Evolutionary conservation across 148 eudicot genomes (phyloP), one percentile per base, ranked within the genome.

Genomic region (Suaeda aralocaspica): DNA sequence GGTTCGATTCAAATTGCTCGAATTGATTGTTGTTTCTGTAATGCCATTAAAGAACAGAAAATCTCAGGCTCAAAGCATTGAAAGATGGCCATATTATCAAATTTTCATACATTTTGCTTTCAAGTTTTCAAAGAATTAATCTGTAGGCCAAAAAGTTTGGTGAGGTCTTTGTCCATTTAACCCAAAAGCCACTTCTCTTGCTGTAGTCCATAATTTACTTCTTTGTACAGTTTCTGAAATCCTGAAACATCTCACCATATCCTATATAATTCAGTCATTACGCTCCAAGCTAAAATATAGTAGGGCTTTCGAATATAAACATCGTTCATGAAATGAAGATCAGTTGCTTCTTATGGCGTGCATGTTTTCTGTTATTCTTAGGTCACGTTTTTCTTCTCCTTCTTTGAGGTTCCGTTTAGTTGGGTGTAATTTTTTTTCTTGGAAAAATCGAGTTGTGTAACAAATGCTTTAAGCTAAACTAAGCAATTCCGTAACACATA

Each of bases 281-380:
- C 16, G 19, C 39, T 42, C 30, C 31, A 66, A 26, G 28, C 63
- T 49, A 9, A 18, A 21, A 60, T 19, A 16, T 41, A 29, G 34
- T 39, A 36, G 46, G 6, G 16, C 31, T 14, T n/a, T 28, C 14
- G 26, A 26, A 25, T 34, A 6, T 66, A 36, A 18, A 21, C 14
- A 11, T 71, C 16, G 16, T n/a, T 36, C 42, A 33, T 53, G 72
- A 53, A 26, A 78, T 78, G 77, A 78, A 73, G 69, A 72, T 48
- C 56, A 21, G 30, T 46, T 51, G 55, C 45, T 25, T 72, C 18
- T 46, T 68, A n/a, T 72, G 69, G 76, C 73, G 31, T 60, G 64
- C 80, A 44, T 77, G 64, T 44, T 39, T 63, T 67, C 65, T 77
- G n/a, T 59, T 77, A 24, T 67, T 6, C 53, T 15, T 65, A 72